Percentiles rank a stretch among this genome's conserved stretches.
phyloP scores from a whole-genome alignment of 257 asterid genomes.

The Solanum appendiculatum region DNA sequence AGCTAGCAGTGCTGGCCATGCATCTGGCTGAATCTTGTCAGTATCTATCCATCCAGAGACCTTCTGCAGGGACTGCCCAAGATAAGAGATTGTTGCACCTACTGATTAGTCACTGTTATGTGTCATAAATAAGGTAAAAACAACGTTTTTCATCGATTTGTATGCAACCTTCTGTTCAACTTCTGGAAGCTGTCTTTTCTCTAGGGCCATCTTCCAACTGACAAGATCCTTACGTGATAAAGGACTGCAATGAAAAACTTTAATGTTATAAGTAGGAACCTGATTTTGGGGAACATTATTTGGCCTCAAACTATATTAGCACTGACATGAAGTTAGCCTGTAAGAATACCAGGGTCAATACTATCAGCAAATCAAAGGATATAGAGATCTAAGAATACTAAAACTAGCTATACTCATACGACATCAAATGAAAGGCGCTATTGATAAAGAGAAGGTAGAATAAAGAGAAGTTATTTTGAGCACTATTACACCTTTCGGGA shows the following conservation, averaged over 20 bases:
- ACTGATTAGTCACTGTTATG: not conserved
- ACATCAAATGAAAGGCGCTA: not conserved
- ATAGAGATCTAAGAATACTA: not conserved
- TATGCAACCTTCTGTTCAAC: conserved; percentile 64
- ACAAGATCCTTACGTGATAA: conserved; percentile 93
- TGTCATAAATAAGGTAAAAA: not conserved
- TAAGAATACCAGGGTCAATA: not conserved
- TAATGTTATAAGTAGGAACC: not conserved
- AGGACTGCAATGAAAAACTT: conserved; percentile 38
- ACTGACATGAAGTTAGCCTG: not conserved
- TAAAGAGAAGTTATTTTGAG: not conserved
- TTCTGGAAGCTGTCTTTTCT: conserved; percentile 73
- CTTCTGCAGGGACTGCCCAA: conserved; percentile 63
- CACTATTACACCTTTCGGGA: conserved; percentile 55
- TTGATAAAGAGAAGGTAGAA: not conserved
- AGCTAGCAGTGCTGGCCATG: conserved; percentile 94
- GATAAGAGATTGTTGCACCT: not conserved
- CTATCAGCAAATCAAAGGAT: not conserved
- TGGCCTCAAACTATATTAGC: not conserved
- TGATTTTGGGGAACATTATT: not conserved
- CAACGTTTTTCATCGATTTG: conserved; percentile 2
- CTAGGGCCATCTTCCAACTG: conserved; percentile 95
- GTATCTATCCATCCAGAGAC: conserved; percentile 84
- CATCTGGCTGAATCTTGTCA: conserved; percentile 86
- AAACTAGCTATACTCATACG: not conserved